Evolutionary conservation across 75 land plant species (phyloP).

Genomic region (Isoetes taiwanensis): DNA sequence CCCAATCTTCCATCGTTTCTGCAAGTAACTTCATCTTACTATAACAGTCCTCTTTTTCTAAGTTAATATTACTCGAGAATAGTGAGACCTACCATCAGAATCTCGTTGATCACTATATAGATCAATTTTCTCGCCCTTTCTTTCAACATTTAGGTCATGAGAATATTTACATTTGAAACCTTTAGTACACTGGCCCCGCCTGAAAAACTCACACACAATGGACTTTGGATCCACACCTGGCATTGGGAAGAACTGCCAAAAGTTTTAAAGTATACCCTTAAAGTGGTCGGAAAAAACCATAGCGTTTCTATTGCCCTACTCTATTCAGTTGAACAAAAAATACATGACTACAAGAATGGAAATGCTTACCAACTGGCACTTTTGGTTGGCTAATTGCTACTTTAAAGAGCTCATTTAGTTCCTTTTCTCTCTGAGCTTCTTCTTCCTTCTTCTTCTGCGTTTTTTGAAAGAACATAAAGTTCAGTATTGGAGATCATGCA

Average conservation of each 20-base stretch:
- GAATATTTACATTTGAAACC: constrained; percentile 99
- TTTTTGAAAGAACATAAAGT: neutral
- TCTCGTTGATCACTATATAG: constrained; percentile 95
- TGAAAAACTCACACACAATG: constrained; percentile 82
- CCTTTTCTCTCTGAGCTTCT: constrained; percentile 84
- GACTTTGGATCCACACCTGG: constrained; percentile 99
- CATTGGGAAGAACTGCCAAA: too few relatives aligned
- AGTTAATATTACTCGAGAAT: too few relatives aligned
- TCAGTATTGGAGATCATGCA: neutral
- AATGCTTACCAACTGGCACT: constrained; percentile 71
- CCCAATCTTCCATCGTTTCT: constrained; percentile 99
- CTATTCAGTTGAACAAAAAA: too few relatives aligned
- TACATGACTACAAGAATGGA: neutral
- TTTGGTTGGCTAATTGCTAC: constrained; percentile 95
- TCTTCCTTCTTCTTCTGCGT: constrained; percentile 99
- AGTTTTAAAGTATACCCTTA: too few relatives aligned
- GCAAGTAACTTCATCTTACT: neutral
- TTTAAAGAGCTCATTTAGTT: constrained; percentile 90
- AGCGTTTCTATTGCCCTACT: too few relatives aligned
- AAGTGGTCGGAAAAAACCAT: too few relatives aligned
- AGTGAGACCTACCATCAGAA: constrained; percentile 13
- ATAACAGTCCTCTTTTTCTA: too few relatives aligned
- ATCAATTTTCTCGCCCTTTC: constrained; percentile 99
- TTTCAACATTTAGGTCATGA: constrained; percentile 88
- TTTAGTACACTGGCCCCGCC: constrained; percentile 91